Conservation (phyloP, 1,284 basidiomycete species). For the Apiotrichum siamense region DNA sequence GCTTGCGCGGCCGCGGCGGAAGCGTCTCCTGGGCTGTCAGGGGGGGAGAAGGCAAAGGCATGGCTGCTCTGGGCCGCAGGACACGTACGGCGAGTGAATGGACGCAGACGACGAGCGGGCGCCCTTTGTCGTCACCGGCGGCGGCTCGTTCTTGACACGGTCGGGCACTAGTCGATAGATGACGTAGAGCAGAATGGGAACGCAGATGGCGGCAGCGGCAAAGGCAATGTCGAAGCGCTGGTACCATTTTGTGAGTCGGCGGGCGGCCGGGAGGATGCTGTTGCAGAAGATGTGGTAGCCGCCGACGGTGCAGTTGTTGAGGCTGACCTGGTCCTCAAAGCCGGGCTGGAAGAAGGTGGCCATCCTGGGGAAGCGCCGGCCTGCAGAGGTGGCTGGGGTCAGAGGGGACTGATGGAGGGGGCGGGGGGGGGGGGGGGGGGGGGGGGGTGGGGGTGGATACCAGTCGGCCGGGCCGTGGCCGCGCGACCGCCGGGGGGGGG, state of each 20-base stretch:
- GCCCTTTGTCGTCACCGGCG: neutral
- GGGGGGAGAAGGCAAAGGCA: too few relatives aligned
- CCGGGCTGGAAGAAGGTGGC: conserved; percentile 11
- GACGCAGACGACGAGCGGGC: too few relatives aligned
- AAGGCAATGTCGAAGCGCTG: conserved; percentile 1
- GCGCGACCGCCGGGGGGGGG: too few relatives aligned
- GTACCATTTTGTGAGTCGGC: conserved; percentile 4
- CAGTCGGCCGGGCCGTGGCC: too few relatives aligned
- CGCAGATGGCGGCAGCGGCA: neutral
- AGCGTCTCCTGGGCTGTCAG: too few relatives aligned
- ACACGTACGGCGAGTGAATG: too few relatives aligned
- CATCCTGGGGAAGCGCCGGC: neutral
- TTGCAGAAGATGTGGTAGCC: conserved; percentile 7
- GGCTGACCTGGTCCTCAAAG: neutral
- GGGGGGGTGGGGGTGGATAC: too few relatives aligned
- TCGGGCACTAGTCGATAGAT: neutral
- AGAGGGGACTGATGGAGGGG: too few relatives aligned
- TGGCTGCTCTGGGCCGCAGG: too few relatives aligned
- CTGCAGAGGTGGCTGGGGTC: too few relatives aligned
- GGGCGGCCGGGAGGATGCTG: neutral
- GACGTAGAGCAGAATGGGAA: neutral
- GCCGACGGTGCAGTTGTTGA: neutral
- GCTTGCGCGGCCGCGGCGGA: too few relatives aligned
- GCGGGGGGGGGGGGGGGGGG: too few relatives aligned
- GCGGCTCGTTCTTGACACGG: neutral